Percentiles rank a stretch among this genome's conserved stretches.
phyloP scores from a whole-genome alignment of 1,284 basidiomycete species.

The Fomitopsis betulina region DNA sequence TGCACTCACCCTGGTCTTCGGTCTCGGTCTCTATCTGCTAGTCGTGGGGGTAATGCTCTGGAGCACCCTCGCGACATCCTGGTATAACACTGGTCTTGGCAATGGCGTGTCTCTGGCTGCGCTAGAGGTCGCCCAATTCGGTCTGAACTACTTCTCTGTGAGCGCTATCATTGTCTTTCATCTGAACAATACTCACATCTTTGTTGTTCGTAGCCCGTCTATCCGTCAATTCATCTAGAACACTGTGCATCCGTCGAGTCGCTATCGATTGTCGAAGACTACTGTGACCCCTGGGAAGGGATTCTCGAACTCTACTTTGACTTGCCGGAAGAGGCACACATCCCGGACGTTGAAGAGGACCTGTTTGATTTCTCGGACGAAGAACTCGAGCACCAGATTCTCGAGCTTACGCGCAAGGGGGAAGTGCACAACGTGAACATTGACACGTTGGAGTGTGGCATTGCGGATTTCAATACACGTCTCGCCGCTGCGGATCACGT shows the following conservation, averaged over 20 bases:
- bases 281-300: too few relatives aligned
- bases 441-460: not conserved
- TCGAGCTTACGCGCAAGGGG: too few relatives aligned
- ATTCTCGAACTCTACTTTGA: too few relatives aligned
- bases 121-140: not conserved
- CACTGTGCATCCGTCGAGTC: too few relatives aligned
- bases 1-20: not conserved
- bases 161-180: not conserved
- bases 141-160: not conserved
- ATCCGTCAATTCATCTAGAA: not conserved
- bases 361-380: too few relatives aligned
- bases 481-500: not conserved
- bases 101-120: not conserved
- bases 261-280: too few relatives aligned
- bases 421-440: not conserved
- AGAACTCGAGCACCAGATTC: too few relatives aligned
- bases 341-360: too few relatives aligned
- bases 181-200: not conserved
- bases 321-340: too few relatives aligned
- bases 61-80: not conserved
- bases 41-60: not conserved
- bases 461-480: not conserved
- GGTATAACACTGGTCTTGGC: not conserved
- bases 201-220: not conserved
- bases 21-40: not conserved